Evolutionary conservation across 345 rosid genomes (phyloP).

Genomic region (Durio zibethinus): DNA sequence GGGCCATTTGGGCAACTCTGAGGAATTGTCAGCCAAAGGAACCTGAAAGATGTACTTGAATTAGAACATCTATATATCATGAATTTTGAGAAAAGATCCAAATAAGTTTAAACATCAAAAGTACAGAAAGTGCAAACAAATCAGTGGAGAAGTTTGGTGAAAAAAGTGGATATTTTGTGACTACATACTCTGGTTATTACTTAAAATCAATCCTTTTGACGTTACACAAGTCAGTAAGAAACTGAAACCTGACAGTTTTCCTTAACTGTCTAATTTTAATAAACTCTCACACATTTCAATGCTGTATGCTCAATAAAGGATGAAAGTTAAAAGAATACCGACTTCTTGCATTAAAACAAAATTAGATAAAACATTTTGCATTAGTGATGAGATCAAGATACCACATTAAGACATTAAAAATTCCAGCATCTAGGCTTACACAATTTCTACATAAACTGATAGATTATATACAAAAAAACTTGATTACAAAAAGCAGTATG

Average conservation of each 20-base stretch:
- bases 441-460: neutral
- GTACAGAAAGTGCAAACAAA: neutral
- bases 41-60: slow-evolving; percentile 31
- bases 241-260: neutral
- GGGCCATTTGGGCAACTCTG: slow-evolving; percentile 30
- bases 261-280: neutral
- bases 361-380: neutral
- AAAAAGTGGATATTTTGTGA: neutral
- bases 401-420: neutral
- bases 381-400: neutral
- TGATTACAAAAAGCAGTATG: neutral
- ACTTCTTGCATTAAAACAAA: slow-evolving; percentile 1
- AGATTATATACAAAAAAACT: neutral
- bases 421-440: neutral
- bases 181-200: neutral
- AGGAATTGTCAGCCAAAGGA: slow-evolving; percentile 33
- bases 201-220: neutral
- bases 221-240: neutral
- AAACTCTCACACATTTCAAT: neutral
- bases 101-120: neutral
- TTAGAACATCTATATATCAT: slow-evolving; percentile 15
- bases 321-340: neutral
- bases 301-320: neutral
- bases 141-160: neutral
- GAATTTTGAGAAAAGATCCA: slow-evolving; percentile 1